phyloP scores from a whole-genome alignment of 352 stramenopile species.

The Achlya hypogyna region DNA sequence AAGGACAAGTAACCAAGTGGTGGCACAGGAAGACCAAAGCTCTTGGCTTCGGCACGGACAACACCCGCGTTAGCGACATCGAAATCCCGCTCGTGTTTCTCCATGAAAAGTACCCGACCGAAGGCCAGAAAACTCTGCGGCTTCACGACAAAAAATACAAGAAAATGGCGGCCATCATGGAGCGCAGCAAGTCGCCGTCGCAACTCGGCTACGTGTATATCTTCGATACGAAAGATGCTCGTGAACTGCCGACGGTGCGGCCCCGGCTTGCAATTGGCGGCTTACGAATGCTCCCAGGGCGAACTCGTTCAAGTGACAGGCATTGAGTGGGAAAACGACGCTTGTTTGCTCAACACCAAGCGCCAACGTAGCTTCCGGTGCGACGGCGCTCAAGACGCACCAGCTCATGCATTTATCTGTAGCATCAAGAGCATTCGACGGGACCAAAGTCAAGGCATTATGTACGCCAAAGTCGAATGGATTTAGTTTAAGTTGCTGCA shows the following conservation, averaged over 20 bases:
- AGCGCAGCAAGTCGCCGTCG: constrained; percentile 6
- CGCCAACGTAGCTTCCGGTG: constrained; percentile 18
- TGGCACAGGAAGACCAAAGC: constrained; percentile 11
- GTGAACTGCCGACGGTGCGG: constrained; percentile 13
- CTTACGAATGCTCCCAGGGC: neutral
- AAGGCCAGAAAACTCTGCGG: constrained; percentile 12
- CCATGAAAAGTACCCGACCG: constrained; percentile 13
- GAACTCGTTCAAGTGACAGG: constrained; percentile 17
- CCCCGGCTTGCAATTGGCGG: neutral
- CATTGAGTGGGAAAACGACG: constrained; percentile 14
- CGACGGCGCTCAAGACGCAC: neutral
- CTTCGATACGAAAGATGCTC: constrained; percentile 16
- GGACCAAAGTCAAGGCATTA: constrained; percentile 12
- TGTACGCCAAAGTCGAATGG: constrained; percentile 21
- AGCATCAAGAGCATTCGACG: constrained; percentile 20
- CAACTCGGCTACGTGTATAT: constrained; percentile 19
- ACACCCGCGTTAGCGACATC: neutral
- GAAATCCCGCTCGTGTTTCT: constrained; percentile 20
- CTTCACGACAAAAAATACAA: constrained; percentile 20
- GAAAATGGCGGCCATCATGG: constrained; percentile 13
- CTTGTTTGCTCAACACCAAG: constrained; percentile 6
- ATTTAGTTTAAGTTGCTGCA: too few species aligned
- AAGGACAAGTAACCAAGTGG: neutral
- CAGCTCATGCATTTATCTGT: neutral
- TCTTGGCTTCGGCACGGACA: neutral